These are phyloP conservation scores for Boletus rex-veris DNA, from an alignment of 768 basidiomycete genomes.

Conservation along the genomic window DNA sequence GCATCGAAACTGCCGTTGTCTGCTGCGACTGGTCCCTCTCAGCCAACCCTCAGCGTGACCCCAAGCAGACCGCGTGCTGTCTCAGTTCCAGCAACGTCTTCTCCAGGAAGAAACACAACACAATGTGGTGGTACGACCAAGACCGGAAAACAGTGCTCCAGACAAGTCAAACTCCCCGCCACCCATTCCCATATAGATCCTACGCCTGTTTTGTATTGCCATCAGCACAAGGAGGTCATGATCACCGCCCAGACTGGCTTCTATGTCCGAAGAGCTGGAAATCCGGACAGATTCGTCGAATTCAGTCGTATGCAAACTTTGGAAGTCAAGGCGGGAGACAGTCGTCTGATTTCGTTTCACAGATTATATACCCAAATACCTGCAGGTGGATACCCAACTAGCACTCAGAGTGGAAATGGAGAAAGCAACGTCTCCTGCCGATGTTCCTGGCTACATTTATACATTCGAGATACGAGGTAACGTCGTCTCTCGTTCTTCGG, in stretches of 20 bases:
- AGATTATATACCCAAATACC: conserved; percentile 72
- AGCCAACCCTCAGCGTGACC: conserved; percentile 7
- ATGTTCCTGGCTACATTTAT: conserved; percentile 77
- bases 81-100: conserved; percentile 18
- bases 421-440: conserved; percentile 49
- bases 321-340: background rate
- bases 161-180: conserved; percentile 48
- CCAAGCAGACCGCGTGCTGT: conserved; percentile 20
- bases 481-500: conserved; percentile 3
- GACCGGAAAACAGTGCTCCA: conserved; percentile 57
- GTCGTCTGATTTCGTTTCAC: conserved; percentile 7
- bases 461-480: conserved; percentile 75
- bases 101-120: conserved; percentile 13
- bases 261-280: conserved; percentile 46
- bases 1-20: conserved; percentile 2
- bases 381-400: conserved; percentile 57
- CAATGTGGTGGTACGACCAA: conserved; percentile 70
- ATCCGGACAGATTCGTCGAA: conserved; percentile 43
- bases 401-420: conserved; percentile 55
- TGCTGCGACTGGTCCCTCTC: conserved; percentile 5
- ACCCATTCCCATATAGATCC: conserved; percentile 26
- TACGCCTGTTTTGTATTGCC: conserved; percentile 47
- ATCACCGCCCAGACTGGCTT: conserved; percentile 49
- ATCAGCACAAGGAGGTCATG: conserved; percentile 59
- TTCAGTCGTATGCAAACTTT: conserved; percentile 47